Evolutionary conservation across 83 land plant species (phyloP).

Genomic region (Thuja plicata): DNA sequence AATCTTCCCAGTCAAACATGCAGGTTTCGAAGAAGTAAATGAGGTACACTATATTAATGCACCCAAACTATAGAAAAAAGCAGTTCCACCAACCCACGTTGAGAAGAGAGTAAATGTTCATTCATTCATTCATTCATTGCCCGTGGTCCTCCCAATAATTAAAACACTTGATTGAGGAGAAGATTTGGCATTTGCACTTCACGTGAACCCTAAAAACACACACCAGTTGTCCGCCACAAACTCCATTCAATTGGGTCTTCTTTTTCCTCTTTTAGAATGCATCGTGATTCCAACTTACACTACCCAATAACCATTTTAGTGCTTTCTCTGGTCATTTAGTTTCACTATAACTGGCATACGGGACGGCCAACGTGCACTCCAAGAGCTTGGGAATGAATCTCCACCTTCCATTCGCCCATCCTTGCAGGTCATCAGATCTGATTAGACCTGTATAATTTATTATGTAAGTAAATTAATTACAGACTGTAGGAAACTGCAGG

Average conservation of each 20-base stretch:
- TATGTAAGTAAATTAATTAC: too few relatives aligned
- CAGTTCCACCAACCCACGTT: background rate
- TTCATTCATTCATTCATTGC: background rate
- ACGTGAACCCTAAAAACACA: background rate
- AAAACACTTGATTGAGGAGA: background rate
- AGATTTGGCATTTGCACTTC: background rate
- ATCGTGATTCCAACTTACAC: background rate
- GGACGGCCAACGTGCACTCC: too few relatives aligned
- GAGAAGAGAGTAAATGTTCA: background rate
- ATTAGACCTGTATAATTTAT: too few relatives aligned
- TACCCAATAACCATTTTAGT: background rate
- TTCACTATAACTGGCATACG: too few relatives aligned
- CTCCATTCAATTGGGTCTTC: background rate
- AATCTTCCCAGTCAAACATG: slow-evolving; percentile 4
- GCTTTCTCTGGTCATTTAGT: background rate
- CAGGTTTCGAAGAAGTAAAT: slow-evolving; percentile 1
- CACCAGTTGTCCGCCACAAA: slow-evolving; percentile 11
- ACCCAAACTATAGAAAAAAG: background rate
- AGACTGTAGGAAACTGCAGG: background rate
- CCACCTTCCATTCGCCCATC: too few relatives aligned
- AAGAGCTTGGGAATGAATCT: too few relatives aligned
- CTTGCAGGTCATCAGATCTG: background rate
- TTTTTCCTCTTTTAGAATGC: background rate
- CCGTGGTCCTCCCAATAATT: slow-evolving; percentile 12
- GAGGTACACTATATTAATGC: background rate